phyloP scores from a whole-genome alignment of 2,329 filamentous ascomycete genomes.

The Leptographium lundbergii region DNA sequence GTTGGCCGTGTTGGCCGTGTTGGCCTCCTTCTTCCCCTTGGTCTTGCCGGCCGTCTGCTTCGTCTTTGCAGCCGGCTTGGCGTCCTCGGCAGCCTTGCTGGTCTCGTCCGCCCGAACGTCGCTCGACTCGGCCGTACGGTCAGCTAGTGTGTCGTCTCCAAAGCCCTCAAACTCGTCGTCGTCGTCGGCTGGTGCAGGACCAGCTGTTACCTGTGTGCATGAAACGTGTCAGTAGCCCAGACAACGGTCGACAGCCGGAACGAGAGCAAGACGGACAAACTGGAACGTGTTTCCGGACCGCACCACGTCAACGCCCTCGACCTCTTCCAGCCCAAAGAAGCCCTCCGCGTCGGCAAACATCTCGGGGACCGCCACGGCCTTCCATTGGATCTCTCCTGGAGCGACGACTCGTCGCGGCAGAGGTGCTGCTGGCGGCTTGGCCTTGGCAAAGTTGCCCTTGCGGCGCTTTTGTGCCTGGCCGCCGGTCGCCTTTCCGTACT shows the following conservation, averaged over 20 bases:
- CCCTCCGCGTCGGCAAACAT: slow-evolving; percentile 82
- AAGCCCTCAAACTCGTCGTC: slow-evolving; percentile 21
- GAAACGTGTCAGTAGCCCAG: background rate
- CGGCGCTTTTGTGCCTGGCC: slow-evolving; percentile 3
- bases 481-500: background rate
- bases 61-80: background rate
- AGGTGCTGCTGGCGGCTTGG: slow-evolving; percentile 9
- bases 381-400: slow-evolving; percentile 41
- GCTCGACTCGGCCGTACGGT: background rate
- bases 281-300: slow-evolving; percentile 45
- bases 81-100: background rate
- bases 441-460: slow-evolving; percentile 1
- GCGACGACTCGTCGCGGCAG: slow-evolving; percentile 28
- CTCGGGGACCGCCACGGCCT: slow-evolving; percentile 54
- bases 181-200: slow-evolving; percentile 12
- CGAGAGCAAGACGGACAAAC: slow-evolving; percentile 31
- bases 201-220: slow-evolving; percentile 16
- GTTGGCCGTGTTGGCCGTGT: slow-evolving; percentile 6
- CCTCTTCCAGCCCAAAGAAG: slow-evolving; percentile 83
- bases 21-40: background rate
- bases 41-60: background rate
- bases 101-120: background rate
- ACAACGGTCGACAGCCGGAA: background rate
- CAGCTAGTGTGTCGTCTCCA: slow-evolving; percentile 13
- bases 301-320: slow-evolving; percentile 82